These are phyloP conservation scores for Suhomyces anneliseae DNA, from an alignment of 1,139 yeast genomes.

Conservation along the genomic window DNA sequence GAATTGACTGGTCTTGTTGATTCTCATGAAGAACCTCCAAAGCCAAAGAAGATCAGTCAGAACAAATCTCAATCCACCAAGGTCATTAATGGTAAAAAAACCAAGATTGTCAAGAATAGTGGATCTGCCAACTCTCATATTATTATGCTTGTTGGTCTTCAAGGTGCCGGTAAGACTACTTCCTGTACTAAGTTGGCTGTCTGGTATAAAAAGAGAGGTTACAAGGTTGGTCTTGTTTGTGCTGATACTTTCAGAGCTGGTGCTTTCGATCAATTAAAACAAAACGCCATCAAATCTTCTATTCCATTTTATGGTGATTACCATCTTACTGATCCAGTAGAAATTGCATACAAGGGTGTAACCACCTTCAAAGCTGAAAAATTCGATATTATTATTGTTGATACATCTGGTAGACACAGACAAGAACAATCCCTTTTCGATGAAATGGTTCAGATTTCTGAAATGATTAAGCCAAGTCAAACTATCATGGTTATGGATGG, in stretches of 20 bases:
- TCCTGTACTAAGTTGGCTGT: slow-evolving; percentile 96
- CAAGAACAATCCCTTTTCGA: slow-evolving; percentile 90
- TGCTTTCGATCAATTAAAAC: slow-evolving; percentile 97
- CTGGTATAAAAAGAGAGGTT: slow-evolving; percentile 89
- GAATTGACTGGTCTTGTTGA: slow-evolving; percentile 87
- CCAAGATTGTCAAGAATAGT: slow-evolving; percentile 23
- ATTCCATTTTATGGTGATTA: slow-evolving; percentile 95
- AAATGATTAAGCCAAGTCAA: slow-evolving; percentile 84
- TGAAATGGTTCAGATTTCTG: slow-evolving; percentile 92
- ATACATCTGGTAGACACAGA: slow-evolving; percentile 97
- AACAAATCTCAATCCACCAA: slow-evolving; percentile 8
- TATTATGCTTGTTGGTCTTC: slow-evolving; percentile 96
- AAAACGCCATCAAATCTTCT: slow-evolving; percentile 92
- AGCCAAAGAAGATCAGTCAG: slow-evolving; percentile 66
- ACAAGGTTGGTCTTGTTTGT: slow-evolving; percentile 93
- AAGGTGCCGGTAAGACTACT: slow-evolving; percentile 98
- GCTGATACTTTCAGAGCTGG: slow-evolving; percentile 99
- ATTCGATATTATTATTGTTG: slow-evolving; percentile 92
- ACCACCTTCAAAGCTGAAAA: slow-evolving; percentile 86
- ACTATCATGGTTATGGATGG: slow-evolving; percentile 98
- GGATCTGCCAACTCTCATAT: slow-evolving; percentile 45
- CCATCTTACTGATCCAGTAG: slow-evolving; percentile 93
- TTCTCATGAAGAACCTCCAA: slow-evolving; percentile 63
- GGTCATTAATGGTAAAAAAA: slow-evolving; percentile 32
- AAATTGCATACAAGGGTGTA: slow-evolving; percentile 90